These are phyloP conservation scores for Paramyrothecium roridum DNA, from an alignment of 2,329 filamentous ascomycete genomes.

Conservation along the genomic window DNA sequence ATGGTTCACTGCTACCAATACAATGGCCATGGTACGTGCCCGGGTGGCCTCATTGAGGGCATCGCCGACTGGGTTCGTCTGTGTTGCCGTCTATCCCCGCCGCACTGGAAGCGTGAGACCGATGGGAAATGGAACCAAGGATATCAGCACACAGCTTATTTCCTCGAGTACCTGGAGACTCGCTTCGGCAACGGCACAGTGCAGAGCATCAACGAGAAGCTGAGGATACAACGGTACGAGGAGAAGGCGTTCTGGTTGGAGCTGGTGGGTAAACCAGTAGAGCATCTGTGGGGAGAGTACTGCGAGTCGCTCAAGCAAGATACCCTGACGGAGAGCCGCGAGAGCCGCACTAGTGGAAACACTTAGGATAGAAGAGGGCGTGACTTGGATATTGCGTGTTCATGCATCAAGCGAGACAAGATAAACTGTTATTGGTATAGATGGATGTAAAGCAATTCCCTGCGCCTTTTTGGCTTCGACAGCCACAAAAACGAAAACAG, in stretches of 20 bases:
- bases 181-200: slow-evolving; percentile 59
- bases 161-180: slow-evolving; percentile 79
- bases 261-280: slow-evolving; percentile 63
- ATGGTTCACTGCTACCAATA: slow-evolving; percentile 94
- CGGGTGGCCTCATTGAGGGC: slow-evolving; percentile 82
- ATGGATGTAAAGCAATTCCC: not conserved
- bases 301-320: slow-evolving; percentile 24
- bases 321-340: slow-evolving; percentile 4
- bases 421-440: not conserved
- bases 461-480: not conserved
- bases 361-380: not conserved
- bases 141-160: slow-evolving; percentile 90
- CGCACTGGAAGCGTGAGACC: slow-evolving; percentile 72
- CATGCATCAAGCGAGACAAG: not conserved
- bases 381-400: not conserved
- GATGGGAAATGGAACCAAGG: slow-evolving; percentile 76
- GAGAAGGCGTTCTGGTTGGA: slow-evolving; percentile 65
- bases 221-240: slow-evolving; percentile 62
- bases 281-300: slow-evolving; percentile 75
- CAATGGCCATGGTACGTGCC: slow-evolving; percentile 58
- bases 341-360: not conserved
- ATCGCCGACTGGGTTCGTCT: slow-evolving; percentile 91
- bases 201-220: slow-evolving; percentile 62
- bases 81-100: slow-evolving; percentile 67
- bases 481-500: not conserved